A percentile compares a stretch with the other conserved stretches of the same genome.
Evolutionary conservation across 2,329 filamentous ascomycete species (phyloP).

Genomic region (Bertia moriformis): DNA sequence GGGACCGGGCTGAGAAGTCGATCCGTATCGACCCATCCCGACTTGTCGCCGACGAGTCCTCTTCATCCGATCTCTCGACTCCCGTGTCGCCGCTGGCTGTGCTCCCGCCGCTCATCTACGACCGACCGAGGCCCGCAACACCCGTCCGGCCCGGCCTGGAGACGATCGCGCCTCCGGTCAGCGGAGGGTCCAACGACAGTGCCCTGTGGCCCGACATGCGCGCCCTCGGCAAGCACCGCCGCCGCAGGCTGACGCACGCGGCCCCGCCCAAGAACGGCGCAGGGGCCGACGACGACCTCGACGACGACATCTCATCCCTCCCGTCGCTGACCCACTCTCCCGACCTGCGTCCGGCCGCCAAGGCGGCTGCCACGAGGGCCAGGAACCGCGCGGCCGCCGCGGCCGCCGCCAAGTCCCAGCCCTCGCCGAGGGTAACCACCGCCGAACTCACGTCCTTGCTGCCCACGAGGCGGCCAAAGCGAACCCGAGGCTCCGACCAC

Average conservation of each 20-base stretch:
- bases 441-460: constrained; percentile 36
- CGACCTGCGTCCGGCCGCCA: constrained; percentile 24
- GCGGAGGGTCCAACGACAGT: constrained; percentile 26
- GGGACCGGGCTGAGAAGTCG: constrained; percentile 3
- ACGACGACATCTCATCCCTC: constrained; percentile 47
- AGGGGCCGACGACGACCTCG: no score
- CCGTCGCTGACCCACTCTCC: constrained; percentile 55
- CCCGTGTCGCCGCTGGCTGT: constrained; percentile 19
- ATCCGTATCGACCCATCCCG: constrained; percentile 8
- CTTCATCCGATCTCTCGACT: constrained; percentile 7
- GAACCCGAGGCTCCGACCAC: constrained; percentile 20
- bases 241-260: constrained; percentile 15
- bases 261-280: constrained; percentile 22
- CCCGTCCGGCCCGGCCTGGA: constrained; percentile 31
- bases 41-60: no score
- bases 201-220: constrained; percentile 36
- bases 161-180: constrained; percentile 39
- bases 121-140: constrained; percentile 19
- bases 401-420: constrained; percentile 19
- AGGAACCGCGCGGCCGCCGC: no score
- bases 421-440: neutral
- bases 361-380: constrained; percentile 21
- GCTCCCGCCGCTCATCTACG: constrained; percentile 9
- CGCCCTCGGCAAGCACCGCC: constrained; percentile 28
- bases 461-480: constrained; percentile 34